Percentiles rank a stretch among this genome's conserved stretches.
These are phyloP conservation scores for Cryptococcus jaspeensis DNA, from an alignment of 1,284 basidiomycete genomes.

Conservation along the genomic window DNA sequence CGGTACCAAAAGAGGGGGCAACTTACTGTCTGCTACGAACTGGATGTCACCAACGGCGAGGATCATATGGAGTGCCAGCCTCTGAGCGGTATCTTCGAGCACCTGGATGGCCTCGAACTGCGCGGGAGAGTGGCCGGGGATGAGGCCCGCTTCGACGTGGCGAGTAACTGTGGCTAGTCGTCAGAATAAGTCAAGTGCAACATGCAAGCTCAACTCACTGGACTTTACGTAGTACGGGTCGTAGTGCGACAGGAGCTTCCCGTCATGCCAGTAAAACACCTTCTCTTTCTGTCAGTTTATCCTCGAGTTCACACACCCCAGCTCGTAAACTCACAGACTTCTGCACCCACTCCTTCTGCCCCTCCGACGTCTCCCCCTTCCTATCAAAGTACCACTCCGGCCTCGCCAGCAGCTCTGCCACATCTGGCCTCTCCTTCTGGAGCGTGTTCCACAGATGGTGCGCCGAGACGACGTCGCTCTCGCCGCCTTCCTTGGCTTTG, in stretches of 20 bases:
- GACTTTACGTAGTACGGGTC: conserved; percentile 46
- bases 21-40: conserved; percentile 37
- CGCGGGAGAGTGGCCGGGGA: conserved; percentile 40
- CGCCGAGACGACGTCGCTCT: conserved; percentile 52
- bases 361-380: conserved; percentile 50
- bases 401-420: conserved; percentile 46
- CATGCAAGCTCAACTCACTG: conserved; percentile 3
- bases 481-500: conserved; percentile 53
- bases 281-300: neutral
- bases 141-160: conserved; percentile 47
- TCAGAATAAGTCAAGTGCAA: neutral
- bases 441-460: conserved; percentile 54
- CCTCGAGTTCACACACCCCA: neutral
- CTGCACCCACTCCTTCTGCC: conserved; percentile 37
- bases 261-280: conserved; percentile 27
- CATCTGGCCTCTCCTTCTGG: conserved; percentile 51
- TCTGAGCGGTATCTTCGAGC: conserved; percentile 50
- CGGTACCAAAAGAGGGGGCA: conserved; percentile 2
- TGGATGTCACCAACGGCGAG: conserved; percentile 52
- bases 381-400: conserved; percentile 50
- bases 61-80: conserved; percentile 51
- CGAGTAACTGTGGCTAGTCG: conserved; percentile 16
- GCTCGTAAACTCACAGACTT: conserved; percentile 20
- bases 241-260: conserved; percentile 31
- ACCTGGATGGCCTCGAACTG: conserved; percentile 53